phyloP scores from a whole-genome alignment of 331 rosid species.

The Stylosanthes scabra region DNA sequence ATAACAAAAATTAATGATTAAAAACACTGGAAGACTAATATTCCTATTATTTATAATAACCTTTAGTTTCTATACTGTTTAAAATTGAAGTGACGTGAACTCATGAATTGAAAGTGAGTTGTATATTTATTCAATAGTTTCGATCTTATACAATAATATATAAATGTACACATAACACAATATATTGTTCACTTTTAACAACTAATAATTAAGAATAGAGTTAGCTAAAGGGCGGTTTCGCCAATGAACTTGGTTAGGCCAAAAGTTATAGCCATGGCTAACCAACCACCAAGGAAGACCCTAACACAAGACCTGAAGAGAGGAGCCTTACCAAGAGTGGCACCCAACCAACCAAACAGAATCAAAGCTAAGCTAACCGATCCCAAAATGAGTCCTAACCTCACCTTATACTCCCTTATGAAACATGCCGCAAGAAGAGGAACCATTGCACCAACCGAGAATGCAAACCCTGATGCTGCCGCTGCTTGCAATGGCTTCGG shows the following conservation, averaged over 20 bases:
- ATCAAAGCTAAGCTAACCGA: constrained; percentile 72
- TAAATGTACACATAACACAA: too few relatives aligned
- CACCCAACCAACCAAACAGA: constrained; percentile 78
- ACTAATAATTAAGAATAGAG: too few relatives aligned
- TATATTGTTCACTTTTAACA: too few relatives aligned
- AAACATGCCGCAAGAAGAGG: constrained; percentile 88
- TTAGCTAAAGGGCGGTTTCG: constrained; percentile 38
- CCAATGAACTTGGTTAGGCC: constrained; percentile 78
- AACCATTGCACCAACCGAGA: constrained; percentile 84
- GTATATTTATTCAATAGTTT: too few relatives aligned
- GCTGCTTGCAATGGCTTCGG: constrained; percentile 94
- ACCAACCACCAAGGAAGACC: constrained; percentile 89
- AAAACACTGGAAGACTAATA: too few relatives aligned
- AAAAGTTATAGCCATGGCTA: constrained; percentile 89
- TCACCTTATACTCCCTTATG: constrained; percentile 61
- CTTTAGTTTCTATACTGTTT: too few relatives aligned
- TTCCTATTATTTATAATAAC: too few relatives aligned
- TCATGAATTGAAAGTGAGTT: too few relatives aligned
- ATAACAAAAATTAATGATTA: too few relatives aligned
- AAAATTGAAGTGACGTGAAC: too few relatives aligned
- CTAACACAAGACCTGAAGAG: constrained; percentile 58
- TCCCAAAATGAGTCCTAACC: constrained; percentile 61
- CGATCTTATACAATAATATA: too few relatives aligned
- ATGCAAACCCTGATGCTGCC: constrained; percentile 83
- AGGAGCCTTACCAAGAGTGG: constrained; percentile 73